These are phyloP conservation scores for Atalantia buxifolia DNA, from an alignment of 345 rosid species.

Conservation along the genomic window DNA sequence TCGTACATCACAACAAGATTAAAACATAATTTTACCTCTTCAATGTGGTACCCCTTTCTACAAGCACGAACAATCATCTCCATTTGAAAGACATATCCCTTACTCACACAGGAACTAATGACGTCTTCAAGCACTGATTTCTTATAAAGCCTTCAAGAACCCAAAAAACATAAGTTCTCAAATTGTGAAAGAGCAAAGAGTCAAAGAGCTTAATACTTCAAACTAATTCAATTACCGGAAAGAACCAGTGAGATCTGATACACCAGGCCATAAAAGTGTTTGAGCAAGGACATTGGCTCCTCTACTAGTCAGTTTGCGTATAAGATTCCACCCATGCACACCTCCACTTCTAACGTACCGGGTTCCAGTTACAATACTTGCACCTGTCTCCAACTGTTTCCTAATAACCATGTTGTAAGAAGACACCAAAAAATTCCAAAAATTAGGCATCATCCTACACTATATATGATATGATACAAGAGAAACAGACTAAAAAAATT, in stretches of 20 bases:
- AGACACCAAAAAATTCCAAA: constrained; percentile 9
- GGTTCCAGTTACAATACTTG: constrained; percentile 92
- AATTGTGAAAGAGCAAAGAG: background rate
- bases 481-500: background rate
- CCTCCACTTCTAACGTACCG: constrained; percentile 88
- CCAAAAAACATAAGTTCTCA: constrained; percentile 13
- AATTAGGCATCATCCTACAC: background rate
- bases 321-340: constrained; percentile 95
- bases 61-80: constrained; percentile 99
- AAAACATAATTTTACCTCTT: constrained; percentile 56
- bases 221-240: constrained; percentile 54
- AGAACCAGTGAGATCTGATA: constrained; percentile 93
- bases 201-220: background rate
- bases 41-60: constrained; percentile 82
- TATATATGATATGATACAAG: background rate
- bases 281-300: constrained; percentile 99
- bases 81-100: constrained; percentile 97
- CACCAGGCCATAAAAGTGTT: constrained; percentile 96
- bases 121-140: constrained; percentile 83
- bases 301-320: constrained; percentile 96
- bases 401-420: constrained; percentile 30
- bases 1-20: constrained; percentile 2
- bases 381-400: constrained; percentile 89
- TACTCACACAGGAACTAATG: constrained; percentile 79
- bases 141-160: constrained; percentile 61